phyloP scores from a whole-genome alignment of 164 flowering plant genomes.

The Warburgia ugandensis region DNA sequence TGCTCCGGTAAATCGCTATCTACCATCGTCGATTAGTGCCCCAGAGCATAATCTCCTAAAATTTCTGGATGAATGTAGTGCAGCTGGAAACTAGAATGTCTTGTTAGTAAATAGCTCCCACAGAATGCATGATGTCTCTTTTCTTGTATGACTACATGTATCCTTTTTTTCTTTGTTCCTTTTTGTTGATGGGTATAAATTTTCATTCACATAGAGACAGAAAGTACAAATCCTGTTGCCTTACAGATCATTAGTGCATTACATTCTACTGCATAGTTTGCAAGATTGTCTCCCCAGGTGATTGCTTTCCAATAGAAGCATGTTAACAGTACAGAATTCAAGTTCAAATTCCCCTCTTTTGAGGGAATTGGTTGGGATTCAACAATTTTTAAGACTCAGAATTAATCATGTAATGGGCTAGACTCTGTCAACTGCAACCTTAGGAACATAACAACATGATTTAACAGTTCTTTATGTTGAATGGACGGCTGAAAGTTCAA shows the following conservation, averaged over 20 bases:
- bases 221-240: background rate
- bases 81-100: constrained; percentile 27
- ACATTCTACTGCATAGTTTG: background rate
- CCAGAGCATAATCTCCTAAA: constrained; percentile 74
- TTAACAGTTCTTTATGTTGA: background rate
- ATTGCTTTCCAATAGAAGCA: background rate
- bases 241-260: background rate
- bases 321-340: background rate
- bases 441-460: background rate
- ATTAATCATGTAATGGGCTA: too few species aligned
- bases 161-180: background rate
- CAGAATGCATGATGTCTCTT: background rate
- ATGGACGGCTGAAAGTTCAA: background rate
- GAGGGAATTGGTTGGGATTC: background rate
- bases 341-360: background rate
- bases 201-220: background rate
- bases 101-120: background rate
- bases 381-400: too few species aligned
- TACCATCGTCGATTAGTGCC: constrained; percentile 82
- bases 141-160: background rate
- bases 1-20: constrained; percentile 30
- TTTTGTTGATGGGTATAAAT: background rate
- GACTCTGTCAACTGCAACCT: too few species aligned
- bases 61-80: constrained; percentile 70
- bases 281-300: background rate